A percentile compares a stretch with the other conserved stretches of the same genome.
Evolutionary conservation across 208 protist genomes (phyloP).

Genomic region (Trypanosoma platydactyli): DNA sequence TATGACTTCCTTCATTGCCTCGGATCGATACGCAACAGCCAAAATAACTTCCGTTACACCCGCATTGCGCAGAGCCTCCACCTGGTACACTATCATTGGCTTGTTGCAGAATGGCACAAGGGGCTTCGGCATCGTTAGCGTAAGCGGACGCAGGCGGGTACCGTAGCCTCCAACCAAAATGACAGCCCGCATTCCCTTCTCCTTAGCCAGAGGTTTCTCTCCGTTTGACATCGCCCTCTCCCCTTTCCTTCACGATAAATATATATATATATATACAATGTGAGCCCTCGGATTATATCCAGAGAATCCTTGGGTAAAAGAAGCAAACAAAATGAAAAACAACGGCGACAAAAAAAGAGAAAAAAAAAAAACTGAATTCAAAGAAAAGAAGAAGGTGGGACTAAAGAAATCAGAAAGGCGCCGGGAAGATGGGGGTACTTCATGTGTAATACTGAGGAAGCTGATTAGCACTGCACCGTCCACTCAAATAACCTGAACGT

Average conservation of each 20-base stretch:
- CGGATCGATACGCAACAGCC: slow-evolving; percentile 96
- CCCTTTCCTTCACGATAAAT: too few species aligned
- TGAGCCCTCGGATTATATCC: too few species aligned
- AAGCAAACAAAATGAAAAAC: slow-evolving; percentile 9
- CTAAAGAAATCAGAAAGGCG: slow-evolving; percentile 18
- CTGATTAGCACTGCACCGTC: slow-evolving; percentile 20
- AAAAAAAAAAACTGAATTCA: slow-evolving; percentile 22
- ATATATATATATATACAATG: too few species aligned
- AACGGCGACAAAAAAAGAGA: slow-evolving; percentile 15
- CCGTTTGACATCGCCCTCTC: too few species aligned
- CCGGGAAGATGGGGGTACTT: neutral
- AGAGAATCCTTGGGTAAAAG: too few species aligned
- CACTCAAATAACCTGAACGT: slow-evolving; percentile 42
- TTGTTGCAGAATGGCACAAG: slow-evolving; percentile 98
- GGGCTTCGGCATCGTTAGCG: slow-evolving; percentile 96
- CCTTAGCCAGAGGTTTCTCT: too few species aligned
- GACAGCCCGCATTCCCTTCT: slow-evolving; percentile 94
- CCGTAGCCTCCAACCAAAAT: slow-evolving; percentile 97
- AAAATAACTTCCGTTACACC: slow-evolving; percentile 95
- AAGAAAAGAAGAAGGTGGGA: slow-evolving; percentile 12
- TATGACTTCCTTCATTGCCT: slow-evolving; percentile 94
- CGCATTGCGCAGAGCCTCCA: slow-evolving; percentile 94
- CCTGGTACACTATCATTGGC: slow-evolving; percentile 97
- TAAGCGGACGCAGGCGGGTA: slow-evolving; percentile 96
- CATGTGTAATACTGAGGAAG: neutral